Evolutionary conservation across 2,329 filamentous ascomycete genomes (phyloP), one percentile per base, ranked within the genome.

Genomic region (Cladosporium halotolerans): DNA sequence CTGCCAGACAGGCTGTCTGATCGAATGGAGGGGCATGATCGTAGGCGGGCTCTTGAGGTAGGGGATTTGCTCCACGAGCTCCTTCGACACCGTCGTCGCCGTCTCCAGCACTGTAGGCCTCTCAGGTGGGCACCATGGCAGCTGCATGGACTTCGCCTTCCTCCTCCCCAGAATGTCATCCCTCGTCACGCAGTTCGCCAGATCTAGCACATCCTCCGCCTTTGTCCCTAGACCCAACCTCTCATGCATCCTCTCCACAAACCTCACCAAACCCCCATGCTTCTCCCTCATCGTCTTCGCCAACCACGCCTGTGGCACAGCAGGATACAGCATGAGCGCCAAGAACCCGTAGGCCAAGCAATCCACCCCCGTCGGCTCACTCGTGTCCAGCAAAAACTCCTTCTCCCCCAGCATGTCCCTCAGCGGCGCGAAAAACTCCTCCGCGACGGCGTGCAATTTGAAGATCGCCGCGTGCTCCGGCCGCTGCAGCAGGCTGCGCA

Each of bases 331-430:
- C 74, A 93, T 86, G 46, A 96, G 72, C 2, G 82, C 79, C 34
- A 97, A 73, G 67, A 95, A 95, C 9, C 85, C 93, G 62, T 89
- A 81, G 0, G 83, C 84, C 44, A 96, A 69, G 66, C 88, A 96
- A 69, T 96, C 91, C 19, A 95, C 71, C 52, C 79, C 82, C 2
- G 81, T 82, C 0, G 81, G 76, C n/a, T 72, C 63, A 1, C 72
- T 66, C 8, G 72, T 70, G 9, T 72, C 73, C 1, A 88, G 71
- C 9, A 88, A 68, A 63, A 79, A 85, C 2, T 69, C 63, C 56
- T 81, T 82, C 9, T 57, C 54, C 72, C 74, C 78, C 16, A 84
- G 75, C 33, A 88, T 73, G 36, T 83, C 78, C 50, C 83, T 79
- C 13, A 96, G 67, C 1, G 89, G 86, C 33, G 81, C 79, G 47